Conservation (phyloP, 371 early-diverging fungal species). For the Actinomortierella wolfii region DNA sequence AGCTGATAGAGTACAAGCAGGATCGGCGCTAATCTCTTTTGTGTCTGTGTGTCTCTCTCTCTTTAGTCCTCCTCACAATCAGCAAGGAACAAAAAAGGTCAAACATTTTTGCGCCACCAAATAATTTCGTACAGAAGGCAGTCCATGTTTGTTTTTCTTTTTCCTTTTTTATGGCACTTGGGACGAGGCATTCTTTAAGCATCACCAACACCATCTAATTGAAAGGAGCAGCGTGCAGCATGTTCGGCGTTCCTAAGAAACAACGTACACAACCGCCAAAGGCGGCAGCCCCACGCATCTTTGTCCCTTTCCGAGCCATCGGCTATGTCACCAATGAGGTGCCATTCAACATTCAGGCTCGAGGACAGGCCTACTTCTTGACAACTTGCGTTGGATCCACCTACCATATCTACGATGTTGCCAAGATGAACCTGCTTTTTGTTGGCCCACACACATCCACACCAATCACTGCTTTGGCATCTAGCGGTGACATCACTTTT, state of each 20-base stretch:
- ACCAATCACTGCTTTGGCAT: constrained; percentile 79
- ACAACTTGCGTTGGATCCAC: constrained; percentile 85
- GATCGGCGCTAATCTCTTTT: too few relatives aligned
- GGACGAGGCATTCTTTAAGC: too few relatives aligned
- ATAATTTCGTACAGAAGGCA: too few relatives aligned
- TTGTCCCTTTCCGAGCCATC: constrained; percentile 86
- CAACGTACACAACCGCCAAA: constrained; percentile 36
- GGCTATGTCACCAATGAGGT: constrained; percentile 86
- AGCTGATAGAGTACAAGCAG: too few relatives aligned
- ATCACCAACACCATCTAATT: too few relatives aligned
- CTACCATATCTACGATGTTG: constrained; percentile 87
- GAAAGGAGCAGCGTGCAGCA: constrained; percentile 5
- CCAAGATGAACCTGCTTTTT: constrained; percentile 66
- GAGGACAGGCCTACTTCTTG: constrained; percentile 79
- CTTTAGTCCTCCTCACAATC: too few relatives aligned
- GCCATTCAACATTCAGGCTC: constrained; percentile 79
- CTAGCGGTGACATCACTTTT: constrained; percentile 73
- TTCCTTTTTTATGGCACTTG: too few relatives aligned
- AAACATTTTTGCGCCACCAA: too few relatives aligned
- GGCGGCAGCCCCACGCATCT: constrained; percentile 61
- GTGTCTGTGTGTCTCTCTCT: too few relatives aligned
- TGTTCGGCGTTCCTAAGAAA: constrained; percentile 43
- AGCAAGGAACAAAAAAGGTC: too few relatives aligned
- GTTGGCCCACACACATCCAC: constrained; percentile 67
- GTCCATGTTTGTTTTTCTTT: too few relatives aligned